Base-by-base conservation (phyloP, 2,329 filamentous ascomycete genomes). In the Alternaria novae-zelandiae region DNA sequence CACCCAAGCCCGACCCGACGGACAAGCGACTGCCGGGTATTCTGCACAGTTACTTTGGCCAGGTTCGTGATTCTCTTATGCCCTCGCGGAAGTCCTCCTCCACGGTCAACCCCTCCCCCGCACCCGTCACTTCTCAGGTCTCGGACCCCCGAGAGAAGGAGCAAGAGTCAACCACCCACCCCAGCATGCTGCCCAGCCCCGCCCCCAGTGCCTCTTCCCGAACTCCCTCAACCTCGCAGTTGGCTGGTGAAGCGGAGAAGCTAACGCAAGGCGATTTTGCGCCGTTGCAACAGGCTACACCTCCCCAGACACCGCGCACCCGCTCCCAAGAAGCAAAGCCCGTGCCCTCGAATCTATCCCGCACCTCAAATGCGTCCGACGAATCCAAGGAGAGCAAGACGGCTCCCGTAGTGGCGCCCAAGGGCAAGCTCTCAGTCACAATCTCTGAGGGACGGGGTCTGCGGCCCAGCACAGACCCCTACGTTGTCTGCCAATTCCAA, bases 21-120 rank as follows among this genome's bases (percentile, higher is more conserved):
- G 96, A 99, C 85, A 97, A 97, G 84, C 91, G 96, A 83, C 86
- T 97, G 79, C 96, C 96, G 72, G 93, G 94, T 80, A 97, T 98
- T 85, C 91, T 96, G 87, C 88, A 90, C 82, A 96, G 91, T 86
- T 97, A 96, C 87, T 97, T 98, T 88, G 91, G 91, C 85, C 96
- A 99, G 95, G 96, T 99, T 97, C 90, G 96, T 97, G 88, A 88
- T 70, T 80, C 79, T 75, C 86, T 89, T 88, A 78, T 80, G 70
- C 74, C 77, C 69, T 74, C 77, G 69, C 76, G 78, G 73, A 80
- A 63, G 10, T 63, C 79, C 73, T 79, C 77, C 66, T 79, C 78
- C 70, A 69, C 73, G 71, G 72, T 73, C 63, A 77, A 74, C 72
- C 72, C 75, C 70, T 74, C 75, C 76, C 78, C 79, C 75, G 76